Evolutionary conservation across 768 basidiomycete genomes (phyloP).

Genomic region (Sistotremastrum suecicum): DNA sequence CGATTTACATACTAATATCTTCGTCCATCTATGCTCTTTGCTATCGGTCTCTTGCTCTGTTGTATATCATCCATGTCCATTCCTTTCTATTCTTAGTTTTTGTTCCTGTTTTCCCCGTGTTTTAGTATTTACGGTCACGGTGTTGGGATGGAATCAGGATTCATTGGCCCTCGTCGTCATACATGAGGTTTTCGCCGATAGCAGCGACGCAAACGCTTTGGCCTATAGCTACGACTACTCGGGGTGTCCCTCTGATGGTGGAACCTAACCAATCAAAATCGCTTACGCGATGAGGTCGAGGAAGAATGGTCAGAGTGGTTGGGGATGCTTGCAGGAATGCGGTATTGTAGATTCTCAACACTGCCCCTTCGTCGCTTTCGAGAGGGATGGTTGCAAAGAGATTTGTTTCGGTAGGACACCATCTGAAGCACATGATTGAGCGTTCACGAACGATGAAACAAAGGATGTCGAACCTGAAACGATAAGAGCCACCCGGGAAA

Average conservation of each 20-base stretch:
- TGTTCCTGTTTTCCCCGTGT: not conserved
- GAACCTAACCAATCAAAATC: slow-evolving; percentile 60
- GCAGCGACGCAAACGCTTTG: slow-evolving; percentile 43
- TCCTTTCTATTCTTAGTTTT: slow-evolving; percentile 11
- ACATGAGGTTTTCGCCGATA: slow-evolving; percentile 38
- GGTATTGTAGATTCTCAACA: slow-evolving; percentile 55
- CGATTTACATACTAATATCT: too few species aligned
- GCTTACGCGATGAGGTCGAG: slow-evolving; percentile 48
- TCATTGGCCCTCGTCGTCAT: too few species aligned
- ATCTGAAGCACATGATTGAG: slow-evolving; percentile 27
- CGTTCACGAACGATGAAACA: not conserved
- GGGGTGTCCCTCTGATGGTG: slow-evolving; percentile 40
- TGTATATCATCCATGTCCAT: not conserved
- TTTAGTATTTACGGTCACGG: too few species aligned
- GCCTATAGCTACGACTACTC: slow-evolving; percentile 56
- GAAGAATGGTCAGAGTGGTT: slow-evolving; percentile 38
- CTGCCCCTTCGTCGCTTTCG: slow-evolving; percentile 44
- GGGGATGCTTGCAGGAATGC: slow-evolving; percentile 53
- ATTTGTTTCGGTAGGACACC: slow-evolving; percentile 64
- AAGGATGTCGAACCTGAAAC: slow-evolving; percentile 38
- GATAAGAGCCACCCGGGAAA: slow-evolving; percentile 51
- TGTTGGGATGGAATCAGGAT: too few species aligned
- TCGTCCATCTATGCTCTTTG: too few species aligned
- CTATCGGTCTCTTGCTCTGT: too few species aligned
- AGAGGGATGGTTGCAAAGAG: slow-evolving; percentile 66